phyloP scores from a whole-genome alignment of 768 basidiomycete genomes.

The Serendipita vermifera region DNA sequence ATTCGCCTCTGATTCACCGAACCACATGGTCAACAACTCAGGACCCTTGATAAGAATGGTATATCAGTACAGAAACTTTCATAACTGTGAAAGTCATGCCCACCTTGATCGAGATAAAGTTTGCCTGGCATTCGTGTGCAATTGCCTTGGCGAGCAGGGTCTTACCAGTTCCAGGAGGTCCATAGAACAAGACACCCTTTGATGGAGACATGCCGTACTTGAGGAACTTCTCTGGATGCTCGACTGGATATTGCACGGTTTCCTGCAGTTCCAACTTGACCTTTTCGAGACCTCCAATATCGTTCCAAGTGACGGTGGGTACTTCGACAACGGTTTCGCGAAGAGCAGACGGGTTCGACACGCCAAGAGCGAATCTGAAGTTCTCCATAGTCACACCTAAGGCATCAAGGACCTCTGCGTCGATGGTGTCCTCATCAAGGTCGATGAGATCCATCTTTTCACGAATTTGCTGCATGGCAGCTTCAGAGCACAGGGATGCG shows the following conservation, averaged over 20 bases:
- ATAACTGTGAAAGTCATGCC: neutral
- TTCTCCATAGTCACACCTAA: constrained; percentile 99
- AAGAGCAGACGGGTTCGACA: constrained; percentile 94
- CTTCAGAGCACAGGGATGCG: constrained; percentile 95
- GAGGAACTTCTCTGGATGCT: constrained; percentile 99
- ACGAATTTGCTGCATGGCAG: constrained; percentile 99
- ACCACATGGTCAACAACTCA: constrained; percentile 99
- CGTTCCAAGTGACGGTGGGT: constrained; percentile 97
- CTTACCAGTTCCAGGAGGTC: constrained; percentile 99
- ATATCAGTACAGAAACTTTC: too few species aligned
- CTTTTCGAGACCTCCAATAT: constrained; percentile 98
- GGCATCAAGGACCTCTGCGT: constrained; percentile 96
- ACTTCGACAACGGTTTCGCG: constrained; percentile 99
- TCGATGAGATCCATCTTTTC: constrained; percentile 99
- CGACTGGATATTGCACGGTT: constrained; percentile 99
- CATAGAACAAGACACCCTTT: constrained; percentile 99
- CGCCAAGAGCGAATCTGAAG: constrained; percentile 97
- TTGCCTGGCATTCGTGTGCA: constrained; percentile 98
- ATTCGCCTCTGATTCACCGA: constrained; percentile 99
- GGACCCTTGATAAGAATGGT: constrained; percentile 51
- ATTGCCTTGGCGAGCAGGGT: constrained; percentile 97
- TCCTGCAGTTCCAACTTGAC: constrained; percentile 99
- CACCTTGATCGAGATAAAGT: constrained; percentile 98
- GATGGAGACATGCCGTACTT: constrained; percentile 99
- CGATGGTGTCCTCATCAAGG: constrained; percentile 94